Evolutionary conservation across 78 protist genomes (phyloP).

Genomic region (Emiliania huxleyi): DNA sequence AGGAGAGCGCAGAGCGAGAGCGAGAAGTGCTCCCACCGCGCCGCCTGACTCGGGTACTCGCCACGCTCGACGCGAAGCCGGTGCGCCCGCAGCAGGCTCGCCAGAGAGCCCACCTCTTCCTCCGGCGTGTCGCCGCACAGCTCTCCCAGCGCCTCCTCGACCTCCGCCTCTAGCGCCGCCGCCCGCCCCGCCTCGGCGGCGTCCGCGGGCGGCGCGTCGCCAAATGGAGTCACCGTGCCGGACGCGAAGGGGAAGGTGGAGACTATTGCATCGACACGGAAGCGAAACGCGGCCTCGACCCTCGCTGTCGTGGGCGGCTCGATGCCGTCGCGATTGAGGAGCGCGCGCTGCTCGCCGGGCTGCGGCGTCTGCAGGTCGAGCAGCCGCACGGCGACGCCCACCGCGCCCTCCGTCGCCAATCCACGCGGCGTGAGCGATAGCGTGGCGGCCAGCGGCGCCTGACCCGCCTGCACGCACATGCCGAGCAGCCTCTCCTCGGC

Average conservation of each 20-base stretch:
- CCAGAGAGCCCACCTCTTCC: not conserved
- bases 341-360: not conserved
- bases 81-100: not conserved
- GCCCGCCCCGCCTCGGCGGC: not conserved
- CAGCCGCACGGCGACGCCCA: not conserved
- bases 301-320: not conserved
- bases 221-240: not conserved
- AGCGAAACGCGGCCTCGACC: not conserved
- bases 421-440: not conserved
- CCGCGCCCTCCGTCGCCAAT: not conserved
- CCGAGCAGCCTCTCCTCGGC: not conserved
- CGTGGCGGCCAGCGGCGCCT: not conserved
- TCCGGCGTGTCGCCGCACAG: too few relatives aligned
- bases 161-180: too few relatives aligned
- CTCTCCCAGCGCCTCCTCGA: too few relatives aligned
- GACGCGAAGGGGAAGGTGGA: not conserved
- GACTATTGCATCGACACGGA: not conserved
- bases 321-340: not conserved
- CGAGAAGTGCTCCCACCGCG: not conserved
- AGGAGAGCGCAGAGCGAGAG: not conserved
- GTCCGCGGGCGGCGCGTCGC: not conserved
- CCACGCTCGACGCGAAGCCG: not conserved
- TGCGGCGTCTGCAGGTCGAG: not conserved
- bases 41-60: not conserved
- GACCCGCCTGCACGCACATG: not conserved